Evolutionary conservation across 805 yeast species (phyloP).

Genomic region (Metschnikowia matae): DNA sequence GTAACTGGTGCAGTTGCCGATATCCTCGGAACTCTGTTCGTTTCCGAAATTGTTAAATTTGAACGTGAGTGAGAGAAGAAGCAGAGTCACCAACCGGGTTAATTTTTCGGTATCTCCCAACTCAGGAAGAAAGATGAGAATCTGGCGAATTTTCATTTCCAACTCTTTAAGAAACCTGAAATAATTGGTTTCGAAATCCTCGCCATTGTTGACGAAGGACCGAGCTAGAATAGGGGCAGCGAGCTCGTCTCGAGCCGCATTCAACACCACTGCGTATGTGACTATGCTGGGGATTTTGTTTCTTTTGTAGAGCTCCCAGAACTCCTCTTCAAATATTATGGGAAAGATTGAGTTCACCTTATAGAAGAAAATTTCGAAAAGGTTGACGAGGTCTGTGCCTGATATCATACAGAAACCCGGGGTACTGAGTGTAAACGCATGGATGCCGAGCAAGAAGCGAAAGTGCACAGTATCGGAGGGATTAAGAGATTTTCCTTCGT

Average conservation of each 20-base stretch:
- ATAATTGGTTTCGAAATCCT: slow-evolving; percentile 7
- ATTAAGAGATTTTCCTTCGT: slow-evolving; percentile 4
- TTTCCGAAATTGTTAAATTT: slow-evolving; percentile 20
- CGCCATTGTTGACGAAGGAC: slow-evolving; percentile 6
- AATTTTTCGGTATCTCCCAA: slow-evolving; percentile 22
- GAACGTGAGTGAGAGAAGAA: slow-evolving; percentile 18
- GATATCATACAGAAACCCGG: slow-evolving; percentile 17
- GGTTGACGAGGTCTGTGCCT: slow-evolving; percentile 12
- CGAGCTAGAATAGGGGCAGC: slow-evolving; percentile 18
- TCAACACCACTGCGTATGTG: slow-evolving; percentile 40
- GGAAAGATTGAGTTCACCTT: slow-evolving; percentile 41
- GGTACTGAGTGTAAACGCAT: slow-evolving; percentile 17
- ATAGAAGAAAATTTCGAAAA: slow-evolving; percentile 36
- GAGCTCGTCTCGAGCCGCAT: slow-evolving; percentile 37
- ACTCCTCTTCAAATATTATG: slow-evolving; percentile 35
- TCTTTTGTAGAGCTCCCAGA: slow-evolving; percentile 31
- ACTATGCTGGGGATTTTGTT: slow-evolving; percentile 38
- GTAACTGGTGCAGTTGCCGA: slow-evolving; percentile 18
- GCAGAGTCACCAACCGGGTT: slow-evolving; percentile 17
- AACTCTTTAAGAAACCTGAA: slow-evolving; percentile 13
- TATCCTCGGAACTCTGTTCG: slow-evolving; percentile 22
- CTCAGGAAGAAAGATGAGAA: slow-evolving; percentile 20
- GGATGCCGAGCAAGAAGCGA: slow-evolving; percentile 12
- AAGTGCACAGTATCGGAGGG: slow-evolving; percentile 11
- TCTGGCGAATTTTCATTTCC: slow-evolving; percentile 21